These are phyloP conservation scores for Chamaenerion angustifolium DNA, from an alignment of 345 rosid genomes.

Conservation along the genomic window DNA sequence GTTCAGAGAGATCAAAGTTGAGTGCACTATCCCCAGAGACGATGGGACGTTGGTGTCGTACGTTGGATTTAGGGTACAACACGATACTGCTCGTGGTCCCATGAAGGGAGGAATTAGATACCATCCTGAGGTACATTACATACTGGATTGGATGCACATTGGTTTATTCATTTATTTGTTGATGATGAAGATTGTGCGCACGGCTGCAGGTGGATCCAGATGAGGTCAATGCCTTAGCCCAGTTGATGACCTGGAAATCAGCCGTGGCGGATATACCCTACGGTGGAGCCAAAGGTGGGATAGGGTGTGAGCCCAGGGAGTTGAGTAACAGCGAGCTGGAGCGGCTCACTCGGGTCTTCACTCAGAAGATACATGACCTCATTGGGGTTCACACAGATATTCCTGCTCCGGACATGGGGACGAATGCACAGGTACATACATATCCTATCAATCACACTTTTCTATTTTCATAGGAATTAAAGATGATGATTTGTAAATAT, in stretches of 20 bases:
- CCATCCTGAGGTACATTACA: conserved; percentile 95
- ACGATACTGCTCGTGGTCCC: conserved; percentile 95
- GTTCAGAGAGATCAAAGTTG: conserved; percentile 94
- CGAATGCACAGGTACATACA: conserved; percentile 53
- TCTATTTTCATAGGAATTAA: too few relatives aligned
- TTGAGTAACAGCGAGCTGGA: conserved; percentile 62
- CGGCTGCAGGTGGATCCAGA: conserved; percentile 93
- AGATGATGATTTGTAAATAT: too few relatives aligned
- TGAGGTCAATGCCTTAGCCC: conserved; percentile 94
- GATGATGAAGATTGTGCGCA: too few relatives aligned
- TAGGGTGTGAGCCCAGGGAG: conserved; percentile 63
- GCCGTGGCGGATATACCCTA: conserved; percentile 92
- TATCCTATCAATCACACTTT: too few relatives aligned
- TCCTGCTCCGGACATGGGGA: conserved; percentile 96
- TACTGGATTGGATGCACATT: too few relatives aligned
- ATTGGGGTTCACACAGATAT: conserved; percentile 80
- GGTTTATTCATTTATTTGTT: too few relatives aligned
- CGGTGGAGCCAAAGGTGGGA: conserved; percentile 96
- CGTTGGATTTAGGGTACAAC: conserved; percentile 89
- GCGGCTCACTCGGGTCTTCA: conserved; percentile 85
- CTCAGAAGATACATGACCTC: conserved; percentile 92
- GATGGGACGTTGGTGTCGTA: conserved; percentile 76
- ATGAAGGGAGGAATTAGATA: conserved; percentile 99
- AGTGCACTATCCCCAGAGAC: conserved; percentile 92
- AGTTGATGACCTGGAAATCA: conserved; percentile 94